Evolutionary conservation across 2,329 filamentous ascomycete species (phyloP).

Genomic region (Fusarium sp.): DNA sequence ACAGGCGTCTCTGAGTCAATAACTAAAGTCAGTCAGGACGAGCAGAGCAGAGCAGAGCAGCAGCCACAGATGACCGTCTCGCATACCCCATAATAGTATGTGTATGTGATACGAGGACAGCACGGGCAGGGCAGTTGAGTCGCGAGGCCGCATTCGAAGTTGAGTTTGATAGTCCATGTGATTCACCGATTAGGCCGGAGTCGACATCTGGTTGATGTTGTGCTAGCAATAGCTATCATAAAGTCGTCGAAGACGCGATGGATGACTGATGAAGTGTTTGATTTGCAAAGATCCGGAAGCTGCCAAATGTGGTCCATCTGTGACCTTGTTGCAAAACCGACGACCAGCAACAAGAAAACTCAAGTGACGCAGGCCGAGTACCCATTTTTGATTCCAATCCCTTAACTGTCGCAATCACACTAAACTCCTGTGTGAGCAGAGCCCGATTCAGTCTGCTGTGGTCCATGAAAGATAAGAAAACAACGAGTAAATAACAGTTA

Average conservation of each 20-base stretch:
- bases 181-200: slow-evolving; percentile 51
- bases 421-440: slow-evolving; percentile 53
- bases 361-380: slow-evolving; percentile 51
- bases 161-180: slow-evolving; percentile 50
- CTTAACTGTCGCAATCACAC: slow-evolving; percentile 53
- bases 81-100: slow-evolving; percentile 42
- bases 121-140: slow-evolving; percentile 48
- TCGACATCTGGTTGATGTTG: slow-evolving; percentile 51
- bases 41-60: slow-evolving; percentile 35
- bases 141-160: slow-evolving; percentile 49
- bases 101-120: slow-evolving; percentile 43
- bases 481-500: slow-evolving; percentile 40
- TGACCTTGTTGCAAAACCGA: slow-evolving; percentile 54
- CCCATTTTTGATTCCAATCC: slow-evolving; percentile 51
- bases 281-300: slow-evolving; percentile 56
- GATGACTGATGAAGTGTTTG: slow-evolving; percentile 55
- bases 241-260: slow-evolving; percentile 53
- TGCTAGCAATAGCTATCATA: slow-evolving; percentile 53
- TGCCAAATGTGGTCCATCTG: slow-evolving; percentile 54
- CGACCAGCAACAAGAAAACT: slow-evolving; percentile 53
- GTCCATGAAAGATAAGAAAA: slow-evolving; percentile 47
- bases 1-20: slow-evolving; percentile 49
- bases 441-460: slow-evolving; percentile 47
- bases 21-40: slow-evolving; percentile 46
- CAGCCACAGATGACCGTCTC: slow-evolving; percentile 38